A percentile compares a stretch with the other conserved stretches of the same genome.
Conservation (phyloP, 768 basidiomycete genomes). For the Amanita fuliginea region DNA sequence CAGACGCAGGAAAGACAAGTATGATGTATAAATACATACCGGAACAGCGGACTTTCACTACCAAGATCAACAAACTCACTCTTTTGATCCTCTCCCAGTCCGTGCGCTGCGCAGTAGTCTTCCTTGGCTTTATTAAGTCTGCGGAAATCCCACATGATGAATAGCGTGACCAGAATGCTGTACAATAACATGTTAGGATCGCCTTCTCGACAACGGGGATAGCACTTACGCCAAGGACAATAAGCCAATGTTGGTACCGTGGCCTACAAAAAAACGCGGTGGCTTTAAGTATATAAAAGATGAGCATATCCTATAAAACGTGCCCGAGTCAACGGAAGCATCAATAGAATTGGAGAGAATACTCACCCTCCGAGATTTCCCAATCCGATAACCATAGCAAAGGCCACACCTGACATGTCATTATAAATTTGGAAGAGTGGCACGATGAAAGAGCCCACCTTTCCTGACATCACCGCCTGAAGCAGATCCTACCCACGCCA, state of each 20-base stretch:
- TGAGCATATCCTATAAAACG: constrained; percentile 24
- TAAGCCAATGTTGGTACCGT: constrained; percentile 22
- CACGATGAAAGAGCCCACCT: constrained; percentile 15
- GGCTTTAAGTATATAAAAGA: constrained; percentile 28
- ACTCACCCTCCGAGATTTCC: constrained; percentile 40
- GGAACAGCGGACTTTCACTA: constrained; percentile 45
- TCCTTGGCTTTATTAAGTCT: constrained; percentile 39
- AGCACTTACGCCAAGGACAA: constrained; percentile 20
- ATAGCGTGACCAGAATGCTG: constrained; percentile 24
- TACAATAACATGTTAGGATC: background rate
- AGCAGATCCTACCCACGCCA: constrained; percentile 48
- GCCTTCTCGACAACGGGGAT: background rate
- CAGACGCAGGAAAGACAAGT: background rate
- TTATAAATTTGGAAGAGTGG: background rate
- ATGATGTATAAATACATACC: constrained; percentile 18
- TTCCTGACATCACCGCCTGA: constrained; percentile 45
- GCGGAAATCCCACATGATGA: constrained; percentile 39
- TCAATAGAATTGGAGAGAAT: background rate
- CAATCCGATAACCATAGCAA: constrained; percentile 43
- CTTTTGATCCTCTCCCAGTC: constrained; percentile 26
- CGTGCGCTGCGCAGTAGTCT: constrained; percentile 28
- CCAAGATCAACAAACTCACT: constrained; percentile 38
- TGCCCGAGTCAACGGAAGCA: background rate
- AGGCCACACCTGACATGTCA: constrained; percentile 19
- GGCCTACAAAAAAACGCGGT: constrained; percentile 27